Conservation (phyloP, 129 eudicot genomes). For the Solidago caesia region DNA sequence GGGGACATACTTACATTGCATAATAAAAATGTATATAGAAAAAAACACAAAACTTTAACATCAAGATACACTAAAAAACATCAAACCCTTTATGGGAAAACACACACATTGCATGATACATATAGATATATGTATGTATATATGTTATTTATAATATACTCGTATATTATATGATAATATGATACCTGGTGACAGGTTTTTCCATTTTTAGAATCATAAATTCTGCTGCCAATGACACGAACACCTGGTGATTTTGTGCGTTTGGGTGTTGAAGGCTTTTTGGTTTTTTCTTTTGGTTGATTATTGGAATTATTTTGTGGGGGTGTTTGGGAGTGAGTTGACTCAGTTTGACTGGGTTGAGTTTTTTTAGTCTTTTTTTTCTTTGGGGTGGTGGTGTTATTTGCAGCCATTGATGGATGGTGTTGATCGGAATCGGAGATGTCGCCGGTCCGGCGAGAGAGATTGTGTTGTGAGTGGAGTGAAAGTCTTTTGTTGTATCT, state of each 20-base stretch:
- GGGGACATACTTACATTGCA: too few species aligned
- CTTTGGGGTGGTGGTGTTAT: neutral
- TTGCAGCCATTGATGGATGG: neutral
- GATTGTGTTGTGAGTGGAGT: neutral
- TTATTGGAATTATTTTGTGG: neutral
- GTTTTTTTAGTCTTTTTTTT: neutral
- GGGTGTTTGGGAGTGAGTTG: neutral
- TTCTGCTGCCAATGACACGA: constrained; percentile 44
- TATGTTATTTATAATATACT: too few species aligned
- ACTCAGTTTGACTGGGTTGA: neutral
- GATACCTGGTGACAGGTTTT: constrained; percentile 60
- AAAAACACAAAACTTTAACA: neutral
- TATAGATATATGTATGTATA: neutral
- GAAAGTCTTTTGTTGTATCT: too few species aligned
- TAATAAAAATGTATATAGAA: neutral
- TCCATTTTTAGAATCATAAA: constrained; percentile 56
- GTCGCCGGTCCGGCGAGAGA: constrained; percentile 1
- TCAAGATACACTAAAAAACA: neutral
- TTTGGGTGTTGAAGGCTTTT: constrained; percentile 15
- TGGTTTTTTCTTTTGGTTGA: neutral
- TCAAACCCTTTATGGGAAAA: neutral
- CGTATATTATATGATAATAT: too few species aligned
- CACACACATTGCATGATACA: constrained; percentile 29
- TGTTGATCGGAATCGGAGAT: neutral
- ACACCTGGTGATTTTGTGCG: constrained; percentile 45